Evolutionary conservation across 306 rosid species (phyloP).

Genomic region (Acacia confusa): DNA sequence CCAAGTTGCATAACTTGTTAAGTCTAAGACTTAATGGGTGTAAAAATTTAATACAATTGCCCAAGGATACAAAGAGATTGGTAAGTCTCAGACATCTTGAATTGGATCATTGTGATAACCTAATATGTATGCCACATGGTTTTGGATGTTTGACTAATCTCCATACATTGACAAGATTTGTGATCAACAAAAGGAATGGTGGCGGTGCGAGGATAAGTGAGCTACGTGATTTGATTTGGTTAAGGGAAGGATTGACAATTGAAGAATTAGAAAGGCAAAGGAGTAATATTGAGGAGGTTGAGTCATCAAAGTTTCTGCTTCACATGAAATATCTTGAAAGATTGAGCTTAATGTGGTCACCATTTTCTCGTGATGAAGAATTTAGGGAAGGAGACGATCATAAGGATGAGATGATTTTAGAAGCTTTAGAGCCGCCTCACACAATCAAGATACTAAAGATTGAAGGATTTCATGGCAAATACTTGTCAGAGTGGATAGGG

Average conservation of each 20-base stretch:
- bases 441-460: not conserved
- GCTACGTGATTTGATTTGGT: too few relatives aligned
- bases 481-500: not conserved
- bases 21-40: not conserved
- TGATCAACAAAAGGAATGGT: too few relatives aligned
- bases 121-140: not conserved
- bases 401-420: not conserved
- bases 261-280: not conserved
- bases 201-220: not conserved
- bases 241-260: too few relatives aligned
- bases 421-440: not conserved
- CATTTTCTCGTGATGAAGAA: too few relatives aligned
- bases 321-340: not conserved
- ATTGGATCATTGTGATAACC: fast-evolving
- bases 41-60: not conserved
- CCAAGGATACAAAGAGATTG: not conserved
- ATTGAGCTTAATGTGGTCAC: too few relatives aligned
- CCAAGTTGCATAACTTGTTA: not conserved
- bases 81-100: not conserved
- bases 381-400: too few relatives aligned
- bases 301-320: not conserved
- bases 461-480: not conserved
- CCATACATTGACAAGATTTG: not conserved
- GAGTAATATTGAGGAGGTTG: not conserved
- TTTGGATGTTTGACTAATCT: not conserved